Conservation (phyloP, 352 stramenopile species). For the Lagenidium sp. region DNA sequence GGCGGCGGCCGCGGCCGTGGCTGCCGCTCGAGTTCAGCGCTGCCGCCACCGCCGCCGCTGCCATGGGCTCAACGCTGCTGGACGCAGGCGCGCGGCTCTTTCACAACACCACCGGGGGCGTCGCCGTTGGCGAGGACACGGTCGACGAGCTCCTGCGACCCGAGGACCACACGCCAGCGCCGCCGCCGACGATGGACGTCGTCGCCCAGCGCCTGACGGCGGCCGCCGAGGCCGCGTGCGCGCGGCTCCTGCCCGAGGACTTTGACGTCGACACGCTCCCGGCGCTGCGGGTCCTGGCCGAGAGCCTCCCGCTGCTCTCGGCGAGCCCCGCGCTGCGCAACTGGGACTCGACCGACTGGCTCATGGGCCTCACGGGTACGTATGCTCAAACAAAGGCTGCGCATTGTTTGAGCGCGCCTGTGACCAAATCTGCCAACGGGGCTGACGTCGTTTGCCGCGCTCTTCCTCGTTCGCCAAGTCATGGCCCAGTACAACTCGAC, state of each 20-base stretch:
- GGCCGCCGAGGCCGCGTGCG: not conserved
- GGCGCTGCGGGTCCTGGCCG: conserved; percentile 63
- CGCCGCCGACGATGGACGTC: not conserved
- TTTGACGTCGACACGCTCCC: conserved; percentile 55
- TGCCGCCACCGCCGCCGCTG: not conserved
- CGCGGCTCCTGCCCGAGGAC: conserved; percentile 13
- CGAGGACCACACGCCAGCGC: no score
- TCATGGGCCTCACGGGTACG: conserved; percentile 72
- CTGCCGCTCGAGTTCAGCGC: no score
- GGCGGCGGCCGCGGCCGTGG: no score
- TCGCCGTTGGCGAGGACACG: not conserved
- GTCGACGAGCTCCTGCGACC: no score
- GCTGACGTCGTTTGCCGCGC: no score
- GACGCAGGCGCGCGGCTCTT: not conserved
- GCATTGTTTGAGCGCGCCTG: no score
- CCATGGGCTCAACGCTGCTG: conserved; percentile 1
- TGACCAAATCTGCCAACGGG: no score
- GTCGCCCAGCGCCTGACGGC: conserved; percentile 6
- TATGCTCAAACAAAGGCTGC: no score
- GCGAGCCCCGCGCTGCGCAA: conserved; percentile 49
- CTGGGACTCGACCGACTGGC: conserved; percentile 73
- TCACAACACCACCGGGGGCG: no score
- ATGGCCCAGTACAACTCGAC: conserved; percentile 61
- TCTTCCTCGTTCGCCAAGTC: no score
- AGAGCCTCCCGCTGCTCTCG: conserved; percentile 54